phyloP scores from a whole-genome alignment of 1,139 yeast species.

The Spencermartinsiella ligniputridi region DNA sequence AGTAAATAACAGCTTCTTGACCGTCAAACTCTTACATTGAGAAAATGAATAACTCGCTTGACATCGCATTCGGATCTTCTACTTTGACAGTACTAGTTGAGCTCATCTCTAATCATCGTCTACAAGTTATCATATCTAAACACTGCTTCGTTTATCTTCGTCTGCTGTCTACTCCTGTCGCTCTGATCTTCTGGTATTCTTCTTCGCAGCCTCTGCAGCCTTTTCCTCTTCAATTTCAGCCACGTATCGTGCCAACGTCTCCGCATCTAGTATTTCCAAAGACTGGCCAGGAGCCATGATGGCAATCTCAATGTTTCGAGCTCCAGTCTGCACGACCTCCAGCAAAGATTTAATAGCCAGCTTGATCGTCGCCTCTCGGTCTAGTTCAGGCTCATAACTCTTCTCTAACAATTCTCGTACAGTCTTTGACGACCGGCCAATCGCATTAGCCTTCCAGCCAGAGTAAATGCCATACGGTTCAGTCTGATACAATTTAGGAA shows the following conservation, averaged over 20 bases:
- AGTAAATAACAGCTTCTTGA: no score
- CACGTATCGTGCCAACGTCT: slow-evolving; percentile 71
- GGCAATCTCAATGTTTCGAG: slow-evolving; percentile 90
- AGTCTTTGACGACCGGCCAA: slow-evolving; percentile 92
- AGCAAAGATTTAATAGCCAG: slow-evolving; percentile 81
- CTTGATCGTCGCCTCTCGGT: slow-evolving; percentile 70
- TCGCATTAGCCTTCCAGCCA: slow-evolving; percentile 99
- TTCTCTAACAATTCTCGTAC: slow-evolving; percentile 94
- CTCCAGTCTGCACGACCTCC: slow-evolving; percentile 98
- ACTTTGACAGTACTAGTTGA: no score
- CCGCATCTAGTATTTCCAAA: slow-evolving; percentile 46
- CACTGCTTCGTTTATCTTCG: no score
- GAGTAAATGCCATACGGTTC: slow-evolving; percentile 98
- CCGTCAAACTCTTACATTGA: no score
- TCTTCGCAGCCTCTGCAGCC: slow-evolving; percentile 84
- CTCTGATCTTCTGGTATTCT: slow-evolving; percentile 29
- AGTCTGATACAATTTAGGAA: slow-evolving; percentile 85
- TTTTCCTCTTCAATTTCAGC: slow-evolving; percentile 87
- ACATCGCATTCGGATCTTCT: no score
- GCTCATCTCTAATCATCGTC: no score
- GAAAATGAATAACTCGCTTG: no score
- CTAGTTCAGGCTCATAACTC: slow-evolving; percentile 69
- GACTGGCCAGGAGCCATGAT: slow-evolving; percentile 67
- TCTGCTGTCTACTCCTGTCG: neutral
- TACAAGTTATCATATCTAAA: no score